Evolutionary conservation across 805 yeast genomes (phyloP).

Genomic region (Yamadazyma kitorensis): DNA sequence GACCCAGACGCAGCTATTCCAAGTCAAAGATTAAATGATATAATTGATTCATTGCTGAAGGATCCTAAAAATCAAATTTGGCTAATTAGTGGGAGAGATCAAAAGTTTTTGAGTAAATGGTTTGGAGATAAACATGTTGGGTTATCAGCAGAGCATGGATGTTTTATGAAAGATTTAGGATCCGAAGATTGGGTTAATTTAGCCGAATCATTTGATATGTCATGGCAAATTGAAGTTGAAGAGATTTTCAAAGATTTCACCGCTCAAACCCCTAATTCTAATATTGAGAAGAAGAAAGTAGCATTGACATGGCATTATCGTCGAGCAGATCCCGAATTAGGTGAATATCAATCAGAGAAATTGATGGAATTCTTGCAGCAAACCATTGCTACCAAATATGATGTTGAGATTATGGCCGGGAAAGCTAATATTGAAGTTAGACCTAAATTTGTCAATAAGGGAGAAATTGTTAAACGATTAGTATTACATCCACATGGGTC

Average conservation of each 20-base stretch:
- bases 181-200: slow-evolving; percentile 74
- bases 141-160: slow-evolving; percentile 95
- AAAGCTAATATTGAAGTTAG: slow-evolving; percentile 98
- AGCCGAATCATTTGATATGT: slow-evolving; percentile 81
- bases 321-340: slow-evolving; percentile 90
- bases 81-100: slow-evolving; percentile 96
- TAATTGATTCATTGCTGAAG: slow-evolving; percentile 56
- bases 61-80: slow-evolving; percentile 88
- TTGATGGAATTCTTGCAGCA: slow-evolving; percentile 54
- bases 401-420: slow-evolving; percentile 94
- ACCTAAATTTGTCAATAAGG: slow-evolving; percentile 92
- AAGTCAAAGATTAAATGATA: slow-evolving; percentile 61
- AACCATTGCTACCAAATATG: slow-evolving; percentile 62
- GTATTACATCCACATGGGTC: slow-evolving; percentile 63
- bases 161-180: slow-evolving; percentile 80
- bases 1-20: slow-evolving; percentile 99
- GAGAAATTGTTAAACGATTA: slow-evolving; percentile 86
- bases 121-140: slow-evolving; percentile 74
- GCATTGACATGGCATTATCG: slow-evolving; percentile 99
- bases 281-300: slow-evolving; percentile 82
- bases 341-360: slow-evolving; percentile 78
- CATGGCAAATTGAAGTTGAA: slow-evolving; percentile 87
- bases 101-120: slow-evolving; percentile 84
- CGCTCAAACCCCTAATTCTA: slow-evolving; percentile 86
- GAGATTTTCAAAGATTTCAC: slow-evolving; percentile 73